These are phyloP conservation scores for Colletotrichum sidae DNA, from an alignment of 2,329 filamentous ascomycete species.

Conservation along the genomic window DNA sequence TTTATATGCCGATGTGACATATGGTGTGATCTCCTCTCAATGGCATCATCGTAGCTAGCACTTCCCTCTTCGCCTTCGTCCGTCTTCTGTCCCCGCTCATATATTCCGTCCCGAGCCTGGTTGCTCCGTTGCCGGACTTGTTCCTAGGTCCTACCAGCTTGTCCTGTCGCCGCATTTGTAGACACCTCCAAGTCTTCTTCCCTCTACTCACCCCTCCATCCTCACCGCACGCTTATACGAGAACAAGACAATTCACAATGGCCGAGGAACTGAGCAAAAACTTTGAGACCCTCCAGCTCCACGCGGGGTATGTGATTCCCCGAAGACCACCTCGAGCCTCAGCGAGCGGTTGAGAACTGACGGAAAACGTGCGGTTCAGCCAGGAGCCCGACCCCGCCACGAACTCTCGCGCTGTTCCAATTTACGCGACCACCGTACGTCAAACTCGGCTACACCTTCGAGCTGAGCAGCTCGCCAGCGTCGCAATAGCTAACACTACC, in stretches of 20 bases:
- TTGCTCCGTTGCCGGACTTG: conserved; percentile 31
- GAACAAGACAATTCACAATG: conserved; percentile 46
- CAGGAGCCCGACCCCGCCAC: conserved; percentile 84
- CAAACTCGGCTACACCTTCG: conserved; percentile 3
- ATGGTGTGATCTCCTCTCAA: conserved; percentile 34
- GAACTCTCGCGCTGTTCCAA: conserved; percentile 91
- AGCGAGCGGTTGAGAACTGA: conserved; percentile 20
- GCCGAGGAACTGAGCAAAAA: conserved; percentile 64
- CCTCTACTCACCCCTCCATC: conserved; percentile 4
- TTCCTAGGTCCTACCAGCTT: background rate
- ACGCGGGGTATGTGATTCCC: conserved; percentile 74
- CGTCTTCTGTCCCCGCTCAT: conserved; percentile 1
- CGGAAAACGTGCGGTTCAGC: conserved; percentile 55
- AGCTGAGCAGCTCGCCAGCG: background rate
- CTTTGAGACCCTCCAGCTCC: conserved; percentile 88
- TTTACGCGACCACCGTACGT: conserved; percentile 85
- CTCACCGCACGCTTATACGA: background rate
- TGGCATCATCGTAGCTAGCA: conserved; percentile 34
- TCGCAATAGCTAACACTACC: background rate
- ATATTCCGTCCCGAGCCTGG: conserved; percentile 10
- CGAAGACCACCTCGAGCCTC: background rate
- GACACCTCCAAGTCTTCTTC: conserved; percentile 7
- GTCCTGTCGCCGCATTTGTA: conserved; percentile 15
- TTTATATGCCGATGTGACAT: conserved; percentile 4
- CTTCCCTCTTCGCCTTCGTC: conserved; percentile 12